Evolutionary conservation across 441 rosid genomes (phyloP).

Genomic region (Erodium moschatum): DNA sequence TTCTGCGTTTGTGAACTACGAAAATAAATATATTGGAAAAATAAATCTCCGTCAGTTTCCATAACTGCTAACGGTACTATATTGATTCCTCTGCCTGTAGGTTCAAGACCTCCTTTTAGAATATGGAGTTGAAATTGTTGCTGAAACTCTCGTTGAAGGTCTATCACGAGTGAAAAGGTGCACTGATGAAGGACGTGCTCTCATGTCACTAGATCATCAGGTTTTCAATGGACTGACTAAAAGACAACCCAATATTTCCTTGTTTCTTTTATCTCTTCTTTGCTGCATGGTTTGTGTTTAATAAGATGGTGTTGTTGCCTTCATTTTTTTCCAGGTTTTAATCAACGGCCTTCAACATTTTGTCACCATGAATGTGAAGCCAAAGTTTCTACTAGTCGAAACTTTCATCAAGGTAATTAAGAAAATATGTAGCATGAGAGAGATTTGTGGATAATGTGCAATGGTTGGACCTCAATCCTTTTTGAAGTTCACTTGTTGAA

Average conservation of each 20-base stretch:
- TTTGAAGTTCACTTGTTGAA: background rate
- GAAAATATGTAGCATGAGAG: background rate
- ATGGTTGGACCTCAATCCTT: background rate
- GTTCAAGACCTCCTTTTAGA: slow-evolving; percentile 72
- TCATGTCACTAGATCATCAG: slow-evolving; percentile 94
- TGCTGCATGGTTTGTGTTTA: background rate
- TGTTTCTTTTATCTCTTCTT: background rate
- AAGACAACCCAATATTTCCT: background rate
- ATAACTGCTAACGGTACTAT: background rate
- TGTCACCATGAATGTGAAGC: slow-evolving; percentile 60
- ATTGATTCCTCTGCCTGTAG: slow-evolving; percentile 29
- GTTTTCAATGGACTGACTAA: slow-evolving; percentile 25
- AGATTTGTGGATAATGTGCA: background rate
- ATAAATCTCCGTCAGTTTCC: background rate
- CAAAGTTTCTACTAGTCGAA: slow-evolving; percentile 69
- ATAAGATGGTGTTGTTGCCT: background rate
- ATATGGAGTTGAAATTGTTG: slow-evolving; percentile 80
- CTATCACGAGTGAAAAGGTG: slow-evolving; percentile 90
- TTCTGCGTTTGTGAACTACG: background rate
- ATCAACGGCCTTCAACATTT: slow-evolving; percentile 81
- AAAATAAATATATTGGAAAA: background rate
- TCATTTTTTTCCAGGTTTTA: slow-evolving; percentile 49
- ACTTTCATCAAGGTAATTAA: slow-evolving; percentile 69
- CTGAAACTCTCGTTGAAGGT: slow-evolving; percentile 88
- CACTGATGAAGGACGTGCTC: slow-evolving; percentile 89